Evolutionary conservation across 2,329 filamentous ascomycete species (phyloP).

Genomic region (Phoma herbarum): DNA sequence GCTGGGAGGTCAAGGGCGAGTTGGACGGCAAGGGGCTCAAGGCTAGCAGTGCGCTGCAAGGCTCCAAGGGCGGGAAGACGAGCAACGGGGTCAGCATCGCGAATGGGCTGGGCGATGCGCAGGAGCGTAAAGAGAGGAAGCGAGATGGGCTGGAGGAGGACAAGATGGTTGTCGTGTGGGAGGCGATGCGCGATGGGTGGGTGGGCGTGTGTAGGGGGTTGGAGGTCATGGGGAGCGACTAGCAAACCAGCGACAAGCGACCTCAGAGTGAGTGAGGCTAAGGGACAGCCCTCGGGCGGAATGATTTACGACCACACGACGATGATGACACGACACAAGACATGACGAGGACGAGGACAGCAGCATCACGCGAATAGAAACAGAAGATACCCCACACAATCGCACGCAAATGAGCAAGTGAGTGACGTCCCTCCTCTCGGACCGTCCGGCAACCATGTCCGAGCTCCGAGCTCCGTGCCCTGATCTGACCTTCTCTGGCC

Average conservation of each 20-base stretch:
- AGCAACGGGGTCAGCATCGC: conserved; percentile 21
- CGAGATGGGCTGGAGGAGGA: conserved; percentile 45
- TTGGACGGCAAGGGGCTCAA: conserved; percentile 47
- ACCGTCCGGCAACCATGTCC: neutral
- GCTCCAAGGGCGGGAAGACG: conserved; percentile 23
- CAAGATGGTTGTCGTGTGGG: conserved; percentile 41
- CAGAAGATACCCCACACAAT: no score
- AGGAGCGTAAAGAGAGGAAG: conserved; percentile 42
- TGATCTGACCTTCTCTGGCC: no score
- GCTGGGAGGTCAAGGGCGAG: conserved; percentile 51
- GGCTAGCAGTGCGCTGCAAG: conserved; percentile 27
- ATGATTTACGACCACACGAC: neutral
- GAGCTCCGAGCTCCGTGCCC: no score
- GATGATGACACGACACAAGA: neutral
- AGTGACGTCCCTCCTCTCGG: neutral
- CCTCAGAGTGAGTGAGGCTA: no score
- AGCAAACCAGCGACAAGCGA: no score
- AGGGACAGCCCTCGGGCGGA: no score
- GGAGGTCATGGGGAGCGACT: conserved; percentile 44
- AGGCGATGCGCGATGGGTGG: conserved; percentile 44
- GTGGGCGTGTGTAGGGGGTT: conserved; percentile 44
- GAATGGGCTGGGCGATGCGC: conserved; percentile 35
- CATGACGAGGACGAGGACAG: neutral
- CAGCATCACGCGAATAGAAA: no score
- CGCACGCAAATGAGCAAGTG: no score